Conservation (phyloP, 345 rosid genomes). For the Lumnitzera littorea region DNA sequence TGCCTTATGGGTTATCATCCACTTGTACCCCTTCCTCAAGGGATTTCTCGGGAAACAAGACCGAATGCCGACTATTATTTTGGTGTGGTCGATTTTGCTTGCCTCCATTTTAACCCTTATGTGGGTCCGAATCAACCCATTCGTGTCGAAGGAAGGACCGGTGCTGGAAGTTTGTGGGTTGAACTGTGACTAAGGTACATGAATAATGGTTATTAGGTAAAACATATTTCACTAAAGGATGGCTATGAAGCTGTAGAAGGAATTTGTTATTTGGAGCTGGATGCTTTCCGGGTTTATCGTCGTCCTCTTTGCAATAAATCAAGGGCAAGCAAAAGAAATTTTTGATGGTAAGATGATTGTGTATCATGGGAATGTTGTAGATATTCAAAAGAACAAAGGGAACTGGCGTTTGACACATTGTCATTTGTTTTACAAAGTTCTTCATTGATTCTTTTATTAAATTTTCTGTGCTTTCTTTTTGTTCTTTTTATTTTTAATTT, state of each 20-base stretch:
- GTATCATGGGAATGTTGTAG: conserved; percentile 26
- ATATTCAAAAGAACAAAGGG: conserved; percentile 14
- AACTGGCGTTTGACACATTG: conserved; percentile 21
- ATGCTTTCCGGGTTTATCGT: conserved; percentile 4
- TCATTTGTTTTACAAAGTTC: conserved; percentile 22
- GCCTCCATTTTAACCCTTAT: conserved; percentile 89
- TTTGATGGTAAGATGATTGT: conserved; percentile 14
- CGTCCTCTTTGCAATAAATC: not conserved
- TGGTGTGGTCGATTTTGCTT: conserved; percentile 93
- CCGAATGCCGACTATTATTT: conserved; percentile 82
- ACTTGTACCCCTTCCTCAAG: conserved; percentile 96
- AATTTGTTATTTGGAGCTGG: conserved; percentile 1
- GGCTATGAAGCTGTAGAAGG: conserved; percentile 13
- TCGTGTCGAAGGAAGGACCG: conserved; percentile 77
- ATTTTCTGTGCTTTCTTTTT: conserved; percentile 3
- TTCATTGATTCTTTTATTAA: conserved; percentile 38
- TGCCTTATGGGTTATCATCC: conserved; percentile 88
- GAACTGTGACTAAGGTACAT: conserved; percentile 60
- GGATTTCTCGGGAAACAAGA: conserved; percentile 96
- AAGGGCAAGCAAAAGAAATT: conserved; percentile 11
- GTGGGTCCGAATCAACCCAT: conserved; percentile 95
- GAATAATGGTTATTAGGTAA: conserved; percentile 7
- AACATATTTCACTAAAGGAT: conserved; percentile 4
- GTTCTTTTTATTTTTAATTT: not conserved
- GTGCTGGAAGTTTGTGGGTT: conserved; percentile 83